These are phyloP conservation scores for Zoysia pacifica DNA, from an alignment of 176 grass and related monocot species.

Conservation along the genomic window DNA sequence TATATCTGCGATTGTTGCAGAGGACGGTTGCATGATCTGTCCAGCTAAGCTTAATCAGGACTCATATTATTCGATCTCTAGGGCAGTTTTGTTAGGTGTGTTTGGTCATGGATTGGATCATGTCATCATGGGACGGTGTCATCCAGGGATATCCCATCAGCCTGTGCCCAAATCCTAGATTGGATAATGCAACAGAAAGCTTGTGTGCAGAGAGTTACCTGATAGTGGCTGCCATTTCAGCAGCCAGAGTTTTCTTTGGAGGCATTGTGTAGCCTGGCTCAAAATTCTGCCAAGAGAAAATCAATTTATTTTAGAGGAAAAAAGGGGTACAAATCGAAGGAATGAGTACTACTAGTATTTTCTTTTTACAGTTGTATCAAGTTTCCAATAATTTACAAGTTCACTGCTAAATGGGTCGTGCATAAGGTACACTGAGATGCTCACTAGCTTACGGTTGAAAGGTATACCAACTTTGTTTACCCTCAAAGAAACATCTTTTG, in stretches of 20 bases:
- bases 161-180: background rate
- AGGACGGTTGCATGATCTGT: constrained; percentile 27
- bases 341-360: background rate
- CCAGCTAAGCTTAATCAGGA: constrained; percentile 26
- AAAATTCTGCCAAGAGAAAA: constrained; percentile 63
- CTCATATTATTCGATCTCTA: constrained; percentile 4
- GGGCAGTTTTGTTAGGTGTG: background rate
- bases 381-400: constrained; percentile 13
- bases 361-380: background rate
- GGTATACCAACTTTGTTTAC: constrained; percentile 41
- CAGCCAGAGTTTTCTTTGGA: constrained; percentile 65
- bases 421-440: constrained; percentile 4
- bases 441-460: constrained; percentile 26
- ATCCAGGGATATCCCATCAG: background rate
- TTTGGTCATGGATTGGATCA: no score
- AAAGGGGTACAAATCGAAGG: background rate
- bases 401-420: constrained; percentile 15
- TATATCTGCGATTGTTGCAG: constrained; percentile 11
- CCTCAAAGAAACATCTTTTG: constrained; percentile 25
- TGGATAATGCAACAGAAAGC: constrained; percentile 24
- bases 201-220: constrained; percentile 48
- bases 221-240: constrained; percentile 56
- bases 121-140: no score
- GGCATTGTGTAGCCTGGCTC: constrained; percentile 67
- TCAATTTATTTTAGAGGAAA: background rate